Conservation (phyloP, 83 land plant genomes). For the Larix sibirica region DNA sequence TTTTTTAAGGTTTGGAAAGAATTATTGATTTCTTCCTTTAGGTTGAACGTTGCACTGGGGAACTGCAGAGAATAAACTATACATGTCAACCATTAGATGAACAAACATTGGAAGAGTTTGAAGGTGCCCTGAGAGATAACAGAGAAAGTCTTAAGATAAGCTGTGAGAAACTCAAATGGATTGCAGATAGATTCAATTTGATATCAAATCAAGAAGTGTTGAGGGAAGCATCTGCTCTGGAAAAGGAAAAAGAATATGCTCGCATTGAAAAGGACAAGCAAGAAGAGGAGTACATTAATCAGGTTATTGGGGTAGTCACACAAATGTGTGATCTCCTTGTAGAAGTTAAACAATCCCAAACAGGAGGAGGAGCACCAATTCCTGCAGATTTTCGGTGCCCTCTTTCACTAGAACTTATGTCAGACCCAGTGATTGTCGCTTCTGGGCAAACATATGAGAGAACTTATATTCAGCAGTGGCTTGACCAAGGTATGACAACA, state of each 20-base stretch:
- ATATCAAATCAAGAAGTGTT: constrained; percentile 29
- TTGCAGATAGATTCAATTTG: constrained; percentile 24
- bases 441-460: constrained; percentile 69
- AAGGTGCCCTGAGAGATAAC: constrained; percentile 19
- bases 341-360: constrained; percentile 27
- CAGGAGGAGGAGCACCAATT: constrained; percentile 29
- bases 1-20: not conserved
- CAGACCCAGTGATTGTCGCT: constrained; percentile 63
- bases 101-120: constrained; percentile 21
- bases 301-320: constrained; percentile 22
- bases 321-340: constrained; percentile 24
- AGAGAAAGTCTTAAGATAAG: constrained; percentile 14
- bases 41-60: constrained; percentile 15
- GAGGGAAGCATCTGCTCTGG: constrained; percentile 21
- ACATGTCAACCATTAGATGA: constrained; percentile 13
- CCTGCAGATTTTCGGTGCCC: constrained; percentile 63
- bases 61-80: constrained; percentile 8
- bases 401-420: constrained; percentile 56
- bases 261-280: constrained; percentile 20
- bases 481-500: constrained; percentile 52
- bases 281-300: constrained; percentile 23
- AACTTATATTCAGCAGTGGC: constrained; percentile 53
- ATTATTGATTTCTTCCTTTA: not conserved
- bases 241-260: constrained; percentile 24
- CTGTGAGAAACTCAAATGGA: constrained; percentile 20